Base-by-base conservation (phyloP, 768 basidiomycete species). In the Tricholoma furcatifolium region DNA sequence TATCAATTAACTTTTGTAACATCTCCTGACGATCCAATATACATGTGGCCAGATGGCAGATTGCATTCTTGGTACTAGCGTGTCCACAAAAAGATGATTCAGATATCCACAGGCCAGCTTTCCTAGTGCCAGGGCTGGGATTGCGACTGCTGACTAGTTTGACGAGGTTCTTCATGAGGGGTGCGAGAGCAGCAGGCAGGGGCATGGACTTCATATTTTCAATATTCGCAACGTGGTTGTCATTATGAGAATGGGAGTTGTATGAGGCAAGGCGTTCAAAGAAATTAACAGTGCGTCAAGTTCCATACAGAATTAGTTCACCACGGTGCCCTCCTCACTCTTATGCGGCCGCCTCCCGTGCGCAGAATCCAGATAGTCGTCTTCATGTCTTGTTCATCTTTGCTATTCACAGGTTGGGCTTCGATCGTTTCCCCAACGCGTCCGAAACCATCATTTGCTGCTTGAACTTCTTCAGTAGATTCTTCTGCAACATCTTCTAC, bases 241-340 rank as follows among this genome's bases (percentile, higher is more conserved):
- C 61, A 43, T 67, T 60, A 48, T 59, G 56, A 23, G 58, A 59
- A 12, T 70, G 70, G 20, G 74, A 61, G 35, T 76, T 69, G 53
- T 72, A 72, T 14, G 74, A 71, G n/a, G 76, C 75, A 24, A 84
- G 74, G 31, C 71, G 74, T 36, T 84, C 78, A 57, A 82, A 83
- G 47, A 81, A 64, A 36, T 76, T 71, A n/a, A n/a, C n/a, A n/a
- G n/a, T n/a, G n/a, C n/a, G n/a, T n/a, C n/a, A n/a, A n/a, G 18
- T 20, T 6, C 30, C 23, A 53, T 44, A 40, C 41, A 39, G 44
- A 15, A 12, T 20, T 11, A 24, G 20, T 43, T 31, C 59, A 62
- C 75, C 76, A 78, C 42, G 71, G 74, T 36, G 61, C 67, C 54
- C 74, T 72, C 62, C 71, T 70, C 15, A 81, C 74, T 50, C 70